Evolutionary conservation across 768 basidiomycete species (phyloP), one percentile per base, ranked within the genome.

Genomic region (Xerocomellus dryophilus): DNA sequence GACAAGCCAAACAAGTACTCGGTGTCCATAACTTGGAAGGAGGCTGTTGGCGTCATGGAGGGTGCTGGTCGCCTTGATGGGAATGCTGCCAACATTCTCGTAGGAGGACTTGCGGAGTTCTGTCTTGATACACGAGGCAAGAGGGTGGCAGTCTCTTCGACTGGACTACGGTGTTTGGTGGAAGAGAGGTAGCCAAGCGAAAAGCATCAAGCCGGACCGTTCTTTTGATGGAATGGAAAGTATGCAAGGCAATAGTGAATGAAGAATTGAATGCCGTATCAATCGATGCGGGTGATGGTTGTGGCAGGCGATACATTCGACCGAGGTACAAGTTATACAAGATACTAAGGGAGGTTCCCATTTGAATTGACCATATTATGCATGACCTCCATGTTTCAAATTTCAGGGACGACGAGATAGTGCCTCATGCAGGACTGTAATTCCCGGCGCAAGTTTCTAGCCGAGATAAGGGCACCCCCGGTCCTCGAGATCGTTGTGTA

Each of bases 91-190:
- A 42, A 58, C 35, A 34, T 44, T n/a, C 71, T 83, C 5, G 61
- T 71, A 40, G 78, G 76, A 20, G 76, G 77, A 59, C 70, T 67
- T 20, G 81, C 84, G 8, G 80, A 85, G 66, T 82, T 85, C 47
- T n/a, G 78, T 85, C 25, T 70, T 86, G 50, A 69, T 86, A 49
- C 83, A 82, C 59, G 78, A 75, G 36, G 74, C 74, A 50, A 60
- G 64, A 31, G 65, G 71, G 21, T 63, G 81, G 47, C 78, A 76
- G 57, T 72, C 18, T 73, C 42, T 68, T 68, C 35, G 57, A 60
- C 50, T 50, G 59, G 25, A 68, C 61, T 17, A 61, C 60, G 47
- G 53, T 66, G 38, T 45, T 48, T 27, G 36, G 45, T 34, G 58
- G 62, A 39, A 60, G 38, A 48, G 47, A 54, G 15, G 59, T 62